Evolutionary conservation across 2,329 filamentous ascomycete species (phyloP).

Genomic region (Fusarium dlaminii): DNA sequence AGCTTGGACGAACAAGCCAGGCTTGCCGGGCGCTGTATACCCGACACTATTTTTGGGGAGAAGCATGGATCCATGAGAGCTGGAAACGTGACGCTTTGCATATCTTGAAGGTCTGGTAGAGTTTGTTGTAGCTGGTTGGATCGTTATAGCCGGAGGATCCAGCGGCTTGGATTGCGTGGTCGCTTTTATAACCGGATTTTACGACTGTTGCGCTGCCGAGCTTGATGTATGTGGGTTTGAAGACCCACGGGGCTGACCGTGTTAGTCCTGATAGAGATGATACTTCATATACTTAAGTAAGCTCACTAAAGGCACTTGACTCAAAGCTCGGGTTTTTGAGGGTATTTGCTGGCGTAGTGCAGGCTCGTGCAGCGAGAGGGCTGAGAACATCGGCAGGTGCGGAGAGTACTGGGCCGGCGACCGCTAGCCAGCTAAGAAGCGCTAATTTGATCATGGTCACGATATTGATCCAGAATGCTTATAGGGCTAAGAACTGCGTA

Average conservation of each 20-base stretch:
- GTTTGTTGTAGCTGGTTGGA: not conserved
- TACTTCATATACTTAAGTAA: rapidly evolving
- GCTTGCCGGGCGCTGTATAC: not conserved
- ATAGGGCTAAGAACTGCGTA: rapidly evolving
- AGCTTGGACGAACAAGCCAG: not conserved
- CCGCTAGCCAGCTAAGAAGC: not conserved
- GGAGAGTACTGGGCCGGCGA: not conserved
- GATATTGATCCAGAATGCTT: rapidly evolving
- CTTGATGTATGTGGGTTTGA: not conserved
- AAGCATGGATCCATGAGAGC: not conserved
- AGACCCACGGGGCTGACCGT: not conserved
- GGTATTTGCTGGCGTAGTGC: not conserved
- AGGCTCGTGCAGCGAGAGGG: not conserved
- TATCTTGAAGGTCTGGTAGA: not conserved
- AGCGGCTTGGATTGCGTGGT: not conserved
- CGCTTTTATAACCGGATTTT: not conserved
- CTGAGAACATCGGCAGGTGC: not conserved
- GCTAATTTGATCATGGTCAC: not conserved
- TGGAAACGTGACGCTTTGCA: not conserved
- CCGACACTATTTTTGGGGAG: not conserved
- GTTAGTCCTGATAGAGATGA: not conserved
- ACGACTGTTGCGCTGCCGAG: not conserved
- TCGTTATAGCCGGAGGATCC: not conserved
- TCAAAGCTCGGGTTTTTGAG: conserved; percentile 2
- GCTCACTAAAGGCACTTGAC: not conserved